phyloP scores from a whole-genome alignment of 129 eudicot species.

The Deinandra increscens region DNA sequence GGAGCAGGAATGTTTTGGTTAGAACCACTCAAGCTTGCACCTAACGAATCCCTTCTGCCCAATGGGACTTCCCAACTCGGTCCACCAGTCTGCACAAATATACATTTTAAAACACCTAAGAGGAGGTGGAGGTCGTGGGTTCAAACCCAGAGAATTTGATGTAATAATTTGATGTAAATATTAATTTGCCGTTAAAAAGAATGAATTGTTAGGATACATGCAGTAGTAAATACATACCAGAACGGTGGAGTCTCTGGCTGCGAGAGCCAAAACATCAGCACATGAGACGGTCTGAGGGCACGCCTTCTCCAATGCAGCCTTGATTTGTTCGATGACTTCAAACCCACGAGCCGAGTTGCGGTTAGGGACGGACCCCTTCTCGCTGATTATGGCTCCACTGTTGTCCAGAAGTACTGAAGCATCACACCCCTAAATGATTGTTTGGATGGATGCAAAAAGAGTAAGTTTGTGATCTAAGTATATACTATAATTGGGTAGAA shows the following conservation, averaged over 20 bases:
- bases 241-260: conserved; percentile 45
- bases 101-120: too few species aligned
- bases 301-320: conserved; percentile 42
- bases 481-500: too few species aligned
- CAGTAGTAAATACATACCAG: too few species aligned
- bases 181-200: too few species aligned
- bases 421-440: conserved; percentile 49
- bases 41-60: conserved; percentile 48
- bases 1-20: conserved; percentile 62
- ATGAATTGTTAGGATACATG: too few species aligned
- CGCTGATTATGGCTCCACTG: too few species aligned
- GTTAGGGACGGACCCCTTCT: conserved; percentile 47
- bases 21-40: conserved; percentile 57
- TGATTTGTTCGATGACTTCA: conserved; percentile 47
- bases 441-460: neutral
- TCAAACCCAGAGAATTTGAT: too few species aligned
- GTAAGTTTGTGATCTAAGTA: conserved; percentile 9
- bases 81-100: conserved; percentile 50
- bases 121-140: too few species aligned
- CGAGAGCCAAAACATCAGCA: conserved; percentile 57
- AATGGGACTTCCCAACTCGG: conserved; percentile 55
- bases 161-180: too few species aligned
- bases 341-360: conserved; percentile 47
- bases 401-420: conserved; percentile 47
- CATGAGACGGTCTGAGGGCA: conserved; percentile 56